Percentiles rank a stretch among this genome's conserved stretches.
phyloP scores from a whole-genome alignment of 768 basidiomycete genomes.

The Cystobasidium ongulense region DNA sequence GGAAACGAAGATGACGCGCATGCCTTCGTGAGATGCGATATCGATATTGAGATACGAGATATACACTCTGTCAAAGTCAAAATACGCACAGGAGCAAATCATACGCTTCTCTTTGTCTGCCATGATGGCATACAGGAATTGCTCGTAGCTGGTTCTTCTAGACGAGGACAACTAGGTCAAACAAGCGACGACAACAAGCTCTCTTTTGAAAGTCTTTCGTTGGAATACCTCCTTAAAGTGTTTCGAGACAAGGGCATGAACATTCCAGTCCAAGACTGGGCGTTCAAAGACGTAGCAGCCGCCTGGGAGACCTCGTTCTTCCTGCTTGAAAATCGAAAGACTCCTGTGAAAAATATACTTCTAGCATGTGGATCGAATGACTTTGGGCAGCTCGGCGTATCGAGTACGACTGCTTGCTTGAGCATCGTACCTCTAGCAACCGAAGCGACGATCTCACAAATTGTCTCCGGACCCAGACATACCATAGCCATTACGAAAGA shows the following conservation, averaged over 20 bases:
- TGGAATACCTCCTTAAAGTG: not conserved
- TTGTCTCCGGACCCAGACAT: constrained; percentile 8
- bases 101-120: constrained; percentile 58
- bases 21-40: not conserved
- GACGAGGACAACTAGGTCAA: not conserved
- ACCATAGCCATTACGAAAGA: not conserved
- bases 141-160: not conserved
- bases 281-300: constrained; percentile 13
- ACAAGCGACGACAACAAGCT: constrained; percentile 31
- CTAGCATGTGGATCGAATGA: constrained; percentile 21
- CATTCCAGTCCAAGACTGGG: not conserved
- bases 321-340: not conserved
- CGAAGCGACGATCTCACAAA: not conserved
- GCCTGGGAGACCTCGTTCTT: constrained; percentile 29
- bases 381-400: constrained; percentile 7
- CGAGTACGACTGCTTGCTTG: constrained; percentile 50
- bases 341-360: not conserved
- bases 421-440: not conserved
- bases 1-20: constrained; percentile 23
- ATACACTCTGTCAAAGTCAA: constrained; percentile 46
- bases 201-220: constrained; percentile 31
- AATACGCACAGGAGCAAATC: constrained; percentile 67
- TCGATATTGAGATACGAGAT: not conserved
- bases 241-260: too few species aligned
- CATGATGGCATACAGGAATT: not conserved